Conservation (phyloP, 106 monocot genomes). For the Allium sativum region DNA sequence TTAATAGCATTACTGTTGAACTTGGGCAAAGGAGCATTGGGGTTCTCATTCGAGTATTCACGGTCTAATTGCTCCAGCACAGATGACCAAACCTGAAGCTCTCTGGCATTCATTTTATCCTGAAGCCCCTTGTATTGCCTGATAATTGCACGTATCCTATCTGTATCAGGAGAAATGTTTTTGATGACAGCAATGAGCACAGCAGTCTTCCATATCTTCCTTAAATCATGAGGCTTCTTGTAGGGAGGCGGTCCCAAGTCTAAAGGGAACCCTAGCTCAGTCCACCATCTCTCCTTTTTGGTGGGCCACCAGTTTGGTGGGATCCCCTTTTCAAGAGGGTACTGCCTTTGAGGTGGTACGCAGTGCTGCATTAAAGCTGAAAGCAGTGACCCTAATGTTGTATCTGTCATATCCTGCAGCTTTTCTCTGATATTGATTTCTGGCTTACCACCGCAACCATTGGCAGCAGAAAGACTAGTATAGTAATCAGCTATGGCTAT, state of each 20-base stretch:
- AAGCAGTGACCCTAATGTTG: slow-evolving; percentile 17
- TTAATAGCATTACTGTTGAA: too few relatives aligned
- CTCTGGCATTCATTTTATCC: slow-evolving; percentile 17
- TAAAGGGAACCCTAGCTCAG: slow-evolving; percentile 1
- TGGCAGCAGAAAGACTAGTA: not conserved
- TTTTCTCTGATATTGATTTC: not conserved
- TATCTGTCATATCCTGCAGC: slow-evolving; percentile 13
- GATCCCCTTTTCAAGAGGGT: slow-evolving; percentile 12
- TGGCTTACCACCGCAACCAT: not conserved
- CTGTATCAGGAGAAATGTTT: slow-evolving; percentile 5
- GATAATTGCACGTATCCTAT: slow-evolving; percentile 10
- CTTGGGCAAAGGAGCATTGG: not conserved
- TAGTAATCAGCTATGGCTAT: slow-evolving; percentile 6
- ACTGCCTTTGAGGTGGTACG: slow-evolving; percentile 17
- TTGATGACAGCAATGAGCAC: slow-evolving; percentile 19
- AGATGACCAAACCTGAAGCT: slow-evolving; percentile 6
- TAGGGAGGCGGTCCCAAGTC: slow-evolving; percentile 6
- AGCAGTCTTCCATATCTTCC: slow-evolving; percentile 11
- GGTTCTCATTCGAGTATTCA: not conserved
- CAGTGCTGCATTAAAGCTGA: slow-evolving; percentile 19
- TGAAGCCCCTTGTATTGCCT: slow-evolving; percentile 19
- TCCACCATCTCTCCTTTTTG: slow-evolving; percentile 10
- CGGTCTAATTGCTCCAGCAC: slow-evolving; percentile 8
- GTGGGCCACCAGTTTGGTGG: slow-evolving; percentile 14
- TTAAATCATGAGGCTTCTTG: slow-evolving; percentile 19